A percentile compares a stretch with the other conserved stretches of the same genome.
Evolutionary conservation across 768 basidiomycete species (phyloP).

Genomic region (Nevesoporus exiguus): DNA sequence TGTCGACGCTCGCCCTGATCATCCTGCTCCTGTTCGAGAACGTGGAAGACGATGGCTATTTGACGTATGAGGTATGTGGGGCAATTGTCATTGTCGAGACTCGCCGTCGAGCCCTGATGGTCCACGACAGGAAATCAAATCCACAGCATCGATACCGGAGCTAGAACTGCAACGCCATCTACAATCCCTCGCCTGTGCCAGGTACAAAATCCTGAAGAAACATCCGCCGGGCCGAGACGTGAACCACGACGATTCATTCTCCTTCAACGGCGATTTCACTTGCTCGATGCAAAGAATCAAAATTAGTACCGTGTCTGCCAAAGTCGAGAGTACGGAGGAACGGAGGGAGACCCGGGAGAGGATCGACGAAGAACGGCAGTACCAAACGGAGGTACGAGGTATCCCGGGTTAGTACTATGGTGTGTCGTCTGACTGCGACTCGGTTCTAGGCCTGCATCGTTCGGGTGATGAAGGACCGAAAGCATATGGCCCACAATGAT

Average conservation of each 20-base stretch:
- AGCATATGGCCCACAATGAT: conserved; percentile 83
- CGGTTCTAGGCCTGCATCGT: conserved; percentile 90
- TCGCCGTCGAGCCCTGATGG: background rate
- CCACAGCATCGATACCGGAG: conserved; percentile 70
- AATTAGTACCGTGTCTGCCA: conserved; percentile 84
- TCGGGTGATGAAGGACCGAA: conserved; percentile 95
- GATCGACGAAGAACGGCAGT: conserved; percentile 87
- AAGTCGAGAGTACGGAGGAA: conserved; percentile 84
- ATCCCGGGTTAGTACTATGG: background rate
- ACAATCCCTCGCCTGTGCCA: conserved; percentile 94
- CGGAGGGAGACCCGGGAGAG: conserved; percentile 85
- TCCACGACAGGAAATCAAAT: conserved; percentile 77
- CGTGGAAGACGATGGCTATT: conserved; percentile 57
- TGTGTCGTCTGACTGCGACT: conserved; percentile 1
- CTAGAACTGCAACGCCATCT: conserved; percentile 85
- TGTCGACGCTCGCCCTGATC: conserved; percentile 84
- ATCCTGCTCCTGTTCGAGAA: conserved; percentile 87
- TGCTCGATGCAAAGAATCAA: conserved; percentile 87
- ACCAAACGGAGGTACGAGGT: conserved; percentile 77
- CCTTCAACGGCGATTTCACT: conserved; percentile 83
- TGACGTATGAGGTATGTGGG: conserved; percentile 69
- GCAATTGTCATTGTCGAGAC: background rate
- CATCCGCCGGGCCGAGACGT: conserved; percentile 87
- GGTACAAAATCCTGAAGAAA: conserved; percentile 89
- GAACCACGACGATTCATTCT: conserved; percentile 70